Base-by-base conservation (phyloP, 129 eudicot genomes). In the Helianthus tuberosus region DNA sequence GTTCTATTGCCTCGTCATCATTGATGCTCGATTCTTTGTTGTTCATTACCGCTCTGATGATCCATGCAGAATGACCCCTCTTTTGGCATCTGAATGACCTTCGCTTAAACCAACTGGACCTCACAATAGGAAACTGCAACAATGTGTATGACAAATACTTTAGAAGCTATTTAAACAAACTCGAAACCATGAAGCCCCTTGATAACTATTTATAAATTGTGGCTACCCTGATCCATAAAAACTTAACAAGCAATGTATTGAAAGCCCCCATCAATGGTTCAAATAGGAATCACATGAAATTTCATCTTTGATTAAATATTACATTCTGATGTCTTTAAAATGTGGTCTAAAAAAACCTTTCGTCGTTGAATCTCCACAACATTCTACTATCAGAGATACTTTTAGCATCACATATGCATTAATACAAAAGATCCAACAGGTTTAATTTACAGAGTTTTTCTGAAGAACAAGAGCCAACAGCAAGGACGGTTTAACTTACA, bases 1-100 rank as follows among this genome's bases (percentile, higher is more conserved):
- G 96, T 65, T 90, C 93, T 69, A 73, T 76, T 70, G 82, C 85
- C 77, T 74, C 93, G 49, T 84, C 86, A 39, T 73, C 83, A 32
- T 75, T 83, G 6, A 88, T 73, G 66, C 91, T 85, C 6, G 92
- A 63, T 61, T 69, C 80, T 66, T 82, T 84, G 74, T 78, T 79
- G 46, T 85, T 80, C 69, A 90, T 77, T n/a, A 81, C 86, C 10
- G 98, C 88, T 72, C 71, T 86, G 43, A 87, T 75, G 46, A 80
- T 80, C 82, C 85, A 79, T 48, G 77, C 67, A 70, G 72, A 65
- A 53, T 50, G 71, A 50, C 66, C 76, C 64, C 54, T 79, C 32
- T 75, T 81, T 64, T 71, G 72, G 83, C 73, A 72, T 43, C 53
- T 64, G 13, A 79, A 79, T 53, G 68, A 64, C 72, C 62, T 76